Conservation (phyloP, 2,329 filamentous ascomycete genomes). For the Alternaria postmessia region DNA sequence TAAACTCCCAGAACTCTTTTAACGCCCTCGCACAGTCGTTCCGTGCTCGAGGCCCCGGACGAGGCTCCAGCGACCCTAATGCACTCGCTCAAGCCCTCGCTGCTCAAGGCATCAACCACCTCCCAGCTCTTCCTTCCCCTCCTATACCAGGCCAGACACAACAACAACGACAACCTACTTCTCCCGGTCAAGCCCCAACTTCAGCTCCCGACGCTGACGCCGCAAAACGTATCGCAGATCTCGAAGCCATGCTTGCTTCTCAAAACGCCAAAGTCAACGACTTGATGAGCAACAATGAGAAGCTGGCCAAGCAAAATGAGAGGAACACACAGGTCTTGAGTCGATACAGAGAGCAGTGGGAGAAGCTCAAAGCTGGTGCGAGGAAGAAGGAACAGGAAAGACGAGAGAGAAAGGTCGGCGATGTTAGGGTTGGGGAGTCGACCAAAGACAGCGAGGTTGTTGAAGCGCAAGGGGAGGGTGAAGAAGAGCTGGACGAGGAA, state of each 20-base stretch:
- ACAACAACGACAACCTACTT: not conserved
- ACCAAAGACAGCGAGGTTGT: slow-evolving; percentile 26
- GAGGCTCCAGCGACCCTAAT: slow-evolving; percentile 32
- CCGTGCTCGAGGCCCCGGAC: slow-evolving; percentile 48
- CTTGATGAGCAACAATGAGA: slow-evolving; percentile 68
- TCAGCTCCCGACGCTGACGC: slow-evolving; percentile 19
- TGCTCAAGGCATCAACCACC: slow-evolving; percentile 30
- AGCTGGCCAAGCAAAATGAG: slow-evolving; percentile 68
- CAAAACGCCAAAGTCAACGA: slow-evolving; percentile 50
- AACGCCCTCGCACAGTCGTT: slow-evolving; percentile 85
- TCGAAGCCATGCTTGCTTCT: slow-evolving; percentile 38
- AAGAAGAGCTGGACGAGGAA: slow-evolving; percentile 30
- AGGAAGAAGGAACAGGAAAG: slow-evolving; percentile 46
- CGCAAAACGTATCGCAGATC: slow-evolving; percentile 33
- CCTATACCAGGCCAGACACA: slow-evolving; percentile 14
- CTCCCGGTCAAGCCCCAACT: not conserved
- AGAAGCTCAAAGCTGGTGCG: slow-evolving; percentile 72
- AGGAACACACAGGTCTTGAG: slow-evolving; percentile 64
- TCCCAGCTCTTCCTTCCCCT: slow-evolving; percentile 31
- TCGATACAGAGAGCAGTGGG: slow-evolving; percentile 71
- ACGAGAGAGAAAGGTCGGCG: slow-evolving; percentile 26
- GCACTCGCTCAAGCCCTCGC: slow-evolving; percentile 39
- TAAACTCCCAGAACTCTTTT: slow-evolving; percentile 86
- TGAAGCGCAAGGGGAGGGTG: slow-evolving; percentile 11
- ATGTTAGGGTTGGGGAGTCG: slow-evolving; percentile 22